Evolutionary conservation across 2,329 filamentous ascomycete genomes (phyloP).

Genomic region (Cytospora paraplurivora): DNA sequence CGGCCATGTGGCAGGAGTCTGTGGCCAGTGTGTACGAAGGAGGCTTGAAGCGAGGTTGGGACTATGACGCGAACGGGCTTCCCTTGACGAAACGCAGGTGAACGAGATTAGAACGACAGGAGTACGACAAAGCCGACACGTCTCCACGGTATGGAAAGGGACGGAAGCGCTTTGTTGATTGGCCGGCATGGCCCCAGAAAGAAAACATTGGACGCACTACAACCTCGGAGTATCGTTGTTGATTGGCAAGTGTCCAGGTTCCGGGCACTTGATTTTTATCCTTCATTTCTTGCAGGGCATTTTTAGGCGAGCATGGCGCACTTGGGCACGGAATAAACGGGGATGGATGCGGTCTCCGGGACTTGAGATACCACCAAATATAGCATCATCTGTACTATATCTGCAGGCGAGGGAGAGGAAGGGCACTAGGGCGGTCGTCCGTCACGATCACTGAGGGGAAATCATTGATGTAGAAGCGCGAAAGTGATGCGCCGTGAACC

Average conservation of each 20-base stretch:
- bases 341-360: constrained; percentile 14
- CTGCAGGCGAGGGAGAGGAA: background rate
- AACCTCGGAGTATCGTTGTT: constrained; percentile 1
- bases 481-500: background rate
- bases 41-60: constrained; percentile 64
- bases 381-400: constrained; percentile 14
- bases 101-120: constrained; percentile 23
- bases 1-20: constrained; percentile 73
- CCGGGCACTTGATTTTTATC: constrained; percentile 5
- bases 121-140: constrained; percentile 1
- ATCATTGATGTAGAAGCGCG: constrained; percentile 12
- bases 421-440: background rate
- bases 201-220: background rate
- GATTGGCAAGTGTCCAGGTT: constrained; percentile 21
- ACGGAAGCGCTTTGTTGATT: background rate
- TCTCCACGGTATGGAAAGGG: background rate
- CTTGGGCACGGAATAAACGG: constrained; percentile 6
- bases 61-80: constrained; percentile 48
- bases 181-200: constrained; percentile 1
- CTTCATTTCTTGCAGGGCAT: background rate
- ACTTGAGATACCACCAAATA: constrained; percentile 21
- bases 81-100: constrained; percentile 38
- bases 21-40: constrained; percentile 70
- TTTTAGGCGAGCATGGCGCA: constrained; percentile 17
- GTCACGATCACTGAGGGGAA: background rate